Evolutionary conservation across 2,329 filamentous ascomycete species (phyloP), one percentile per base, ranked within the genome.

Genomic region (Colletotrichum tofieldiae): DNA sequence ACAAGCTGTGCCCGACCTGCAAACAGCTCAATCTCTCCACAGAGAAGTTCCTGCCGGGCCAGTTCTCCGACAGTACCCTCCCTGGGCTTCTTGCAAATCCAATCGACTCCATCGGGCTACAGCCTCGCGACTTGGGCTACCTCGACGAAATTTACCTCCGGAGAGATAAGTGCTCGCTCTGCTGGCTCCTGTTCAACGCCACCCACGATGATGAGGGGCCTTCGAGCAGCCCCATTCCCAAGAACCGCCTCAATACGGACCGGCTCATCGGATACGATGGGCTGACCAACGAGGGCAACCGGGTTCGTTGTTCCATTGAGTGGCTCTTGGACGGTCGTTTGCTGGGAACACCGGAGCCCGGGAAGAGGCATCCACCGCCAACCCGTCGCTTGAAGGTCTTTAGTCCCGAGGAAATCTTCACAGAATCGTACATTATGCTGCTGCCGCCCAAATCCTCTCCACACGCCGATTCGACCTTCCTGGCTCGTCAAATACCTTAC

Each of bases 181-280:
- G 41, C 20, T 47, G 41, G 58, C 58, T 60, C 1, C 58, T 60
- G 39, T 47, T 60, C 41, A 45, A 60, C 18, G 41, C 58, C n/a
- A 23, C 26, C 11, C 58, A 47, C 41, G 5, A 32, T 4, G 26
- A 14, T 7, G 29, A 35, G 16, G 26, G 32, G 29, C 39, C 12
- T 14, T 14, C 8, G 3, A 7, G 37, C 37, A 14, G 26, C 29
- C n/a, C 56, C n/a, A 9, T 45, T 45, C 9, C 23, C 12, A 16
- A 23, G 18, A 47, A 8, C 41, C 58, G 9, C 14, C 26, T 18
- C 12, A 45, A 45, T 12, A 14, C 43, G 18, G 26, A 26, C 8
- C 58, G 35, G 26, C 2, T 45, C 18, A 32, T 32, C 26, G 26
- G 58, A 14, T 45, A 35, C 41, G 18, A 23, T 4, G 23, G 3